phyloP scores from a whole-genome alignment of 2,329 filamentous ascomycete species.

The Calonectria fujianensis region DNA sequence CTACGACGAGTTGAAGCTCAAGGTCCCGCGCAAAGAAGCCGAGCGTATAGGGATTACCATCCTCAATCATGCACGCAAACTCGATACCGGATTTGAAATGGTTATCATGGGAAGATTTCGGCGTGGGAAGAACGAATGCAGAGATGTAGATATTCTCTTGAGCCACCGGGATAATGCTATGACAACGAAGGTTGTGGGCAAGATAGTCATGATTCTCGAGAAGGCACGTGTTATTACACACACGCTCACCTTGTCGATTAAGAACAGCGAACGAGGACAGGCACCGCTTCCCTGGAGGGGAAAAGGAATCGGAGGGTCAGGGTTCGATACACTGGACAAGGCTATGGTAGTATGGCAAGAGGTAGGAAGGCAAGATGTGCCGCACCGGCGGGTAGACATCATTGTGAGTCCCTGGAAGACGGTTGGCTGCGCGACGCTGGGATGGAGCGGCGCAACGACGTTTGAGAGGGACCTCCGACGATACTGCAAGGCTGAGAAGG shows the following conservation, averaged over 20 bases:
- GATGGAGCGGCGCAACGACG: constrained; percentile 92
- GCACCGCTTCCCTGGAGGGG: constrained; percentile 73
- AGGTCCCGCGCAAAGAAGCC: constrained; percentile 84
- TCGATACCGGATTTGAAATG: constrained; percentile 74
- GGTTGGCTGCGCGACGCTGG: constrained; percentile 89
- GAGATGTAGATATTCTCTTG: constrained; percentile 91
- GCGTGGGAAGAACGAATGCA: constrained; percentile 82
- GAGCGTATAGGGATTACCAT: constrained; percentile 80
- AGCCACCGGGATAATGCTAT: constrained; percentile 83
- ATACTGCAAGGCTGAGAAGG: constrained; percentile 83
- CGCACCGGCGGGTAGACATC: constrained; percentile 92
- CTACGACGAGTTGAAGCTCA: constrained; percentile 87
- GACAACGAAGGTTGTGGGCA: constrained; percentile 82
- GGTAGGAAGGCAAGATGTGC: constrained; percentile 50
- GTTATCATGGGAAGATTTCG: constrained; percentile 87
- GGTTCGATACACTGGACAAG: constrained; percentile 94
- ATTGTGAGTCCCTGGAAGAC: constrained; percentile 93
- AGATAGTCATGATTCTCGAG: constrained; percentile 84
- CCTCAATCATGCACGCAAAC: constrained; percentile 78
- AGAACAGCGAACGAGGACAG: constrained; percentile 84
- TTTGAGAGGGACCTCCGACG: constrained; percentile 90
- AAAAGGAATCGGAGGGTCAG: constrained; percentile 65
- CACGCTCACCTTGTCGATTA: constrained; percentile 82
- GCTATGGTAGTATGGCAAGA: constrained; percentile 92
- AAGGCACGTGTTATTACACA: constrained; percentile 84